Percentiles rank a stretch among this genome's conserved stretches.
phyloP scores from a whole-genome alignment of 192 early-diverging fungal species.

The Diversispora eburnea region DNA sequence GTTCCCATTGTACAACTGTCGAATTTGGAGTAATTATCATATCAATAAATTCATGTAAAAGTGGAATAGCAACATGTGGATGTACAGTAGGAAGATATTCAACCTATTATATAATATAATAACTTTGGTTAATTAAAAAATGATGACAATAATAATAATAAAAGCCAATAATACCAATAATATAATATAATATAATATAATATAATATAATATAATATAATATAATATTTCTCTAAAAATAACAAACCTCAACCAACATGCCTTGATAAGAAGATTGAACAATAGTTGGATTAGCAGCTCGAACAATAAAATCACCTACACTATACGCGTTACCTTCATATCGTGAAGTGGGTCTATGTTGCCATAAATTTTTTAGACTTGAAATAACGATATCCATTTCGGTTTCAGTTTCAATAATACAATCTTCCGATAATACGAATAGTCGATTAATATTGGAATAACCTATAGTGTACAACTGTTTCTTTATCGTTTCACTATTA shows the following conservation, averaged over 20 bases:
- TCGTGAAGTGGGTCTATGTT: not conserved
- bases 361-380: constrained; percentile 43
- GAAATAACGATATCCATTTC: constrained; percentile 41
- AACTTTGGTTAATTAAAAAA: not conserved
- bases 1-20: not conserved
- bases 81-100: constrained; percentile 13
- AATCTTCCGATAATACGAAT: constrained; percentile 29
- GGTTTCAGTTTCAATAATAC: constrained; percentile 41
- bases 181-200: not conserved
- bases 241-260: constrained; percentile 8
- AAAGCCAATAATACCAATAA: not conserved
- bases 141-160: too few relatives aligned
- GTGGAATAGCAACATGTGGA: constrained; percentile 1
- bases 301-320: constrained; percentile 20
- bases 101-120: not conserved
- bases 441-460: too few relatives aligned
- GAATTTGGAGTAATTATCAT: not conserved
- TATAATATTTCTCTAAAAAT: not conserved
- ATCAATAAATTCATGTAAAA: constrained; percentile 19
- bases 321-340: not conserved
- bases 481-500: too few relatives aligned
- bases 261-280: not conserved
- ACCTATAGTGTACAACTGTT: too few relatives aligned
- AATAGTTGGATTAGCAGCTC: not conserved
- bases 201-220: not conserved